phyloP scores from a whole-genome alignment of 306 rosid species.

The Astragalus glycyphyllos region DNA sequence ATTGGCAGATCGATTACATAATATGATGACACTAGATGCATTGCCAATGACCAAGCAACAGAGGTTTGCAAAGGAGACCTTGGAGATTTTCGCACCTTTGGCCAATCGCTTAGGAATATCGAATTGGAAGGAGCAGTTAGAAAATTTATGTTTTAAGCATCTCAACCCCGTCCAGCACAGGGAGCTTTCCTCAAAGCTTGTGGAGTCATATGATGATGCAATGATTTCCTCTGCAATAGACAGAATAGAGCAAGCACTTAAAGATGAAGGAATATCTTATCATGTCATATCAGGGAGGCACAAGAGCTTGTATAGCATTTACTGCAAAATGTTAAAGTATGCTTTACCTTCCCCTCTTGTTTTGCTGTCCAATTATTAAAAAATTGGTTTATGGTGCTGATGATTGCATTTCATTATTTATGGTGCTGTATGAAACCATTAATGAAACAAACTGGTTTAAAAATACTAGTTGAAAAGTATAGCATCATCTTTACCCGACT shows the following conservation, averaged over 20 bases:
- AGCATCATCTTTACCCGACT: background rate
- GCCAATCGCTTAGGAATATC: constrained; percentile 94
- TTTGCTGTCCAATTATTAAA: background rate
- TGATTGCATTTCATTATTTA: constrained; percentile 8
- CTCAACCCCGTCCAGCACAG: constrained; percentile 71
- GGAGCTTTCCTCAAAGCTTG: constrained; percentile 81
- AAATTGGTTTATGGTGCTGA: background rate
- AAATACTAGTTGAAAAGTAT: background rate
- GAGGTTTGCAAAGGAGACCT: constrained; percentile 95
- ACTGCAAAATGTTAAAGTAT: constrained; percentile 90
- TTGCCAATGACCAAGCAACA: constrained; percentile 73
- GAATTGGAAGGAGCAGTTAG: constrained; percentile 91
- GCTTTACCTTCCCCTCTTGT: constrained; percentile 37
- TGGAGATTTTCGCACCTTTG: constrained; percentile 96
- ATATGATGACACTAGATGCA: constrained; percentile 91
- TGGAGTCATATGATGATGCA: constrained; percentile 76
- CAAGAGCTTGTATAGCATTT: constrained; percentile 87
- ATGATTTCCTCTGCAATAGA: constrained; percentile 73
- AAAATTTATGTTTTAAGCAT: constrained; percentile 88
- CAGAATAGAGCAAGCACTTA: constrained; percentile 69
- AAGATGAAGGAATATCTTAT: constrained; percentile 75
- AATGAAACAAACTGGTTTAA: background rate
- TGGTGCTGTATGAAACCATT: constrained; percentile 1
- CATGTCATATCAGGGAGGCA: constrained; percentile 86
- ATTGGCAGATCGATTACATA: constrained; percentile 93